These are phyloP conservation scores for Butyriboletus loyo DNA, from an alignment of 768 basidiomycete genomes.

Conservation along the genomic window DNA sequence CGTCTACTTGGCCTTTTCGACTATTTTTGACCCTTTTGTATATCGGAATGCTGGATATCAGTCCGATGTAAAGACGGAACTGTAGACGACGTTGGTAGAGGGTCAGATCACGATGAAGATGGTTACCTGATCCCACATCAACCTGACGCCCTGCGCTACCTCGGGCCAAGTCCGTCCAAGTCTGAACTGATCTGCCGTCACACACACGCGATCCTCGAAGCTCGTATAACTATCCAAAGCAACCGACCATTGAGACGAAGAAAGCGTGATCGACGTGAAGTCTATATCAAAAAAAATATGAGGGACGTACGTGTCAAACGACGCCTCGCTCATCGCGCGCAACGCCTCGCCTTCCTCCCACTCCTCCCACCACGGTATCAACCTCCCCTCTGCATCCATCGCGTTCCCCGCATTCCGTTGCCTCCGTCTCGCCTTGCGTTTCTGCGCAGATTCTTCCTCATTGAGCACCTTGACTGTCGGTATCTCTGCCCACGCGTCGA, in stretches of 20 bases:
- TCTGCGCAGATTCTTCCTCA: slow-evolving; percentile 19
- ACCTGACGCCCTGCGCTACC: slow-evolving; percentile 25
- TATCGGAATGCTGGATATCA: slow-evolving; percentile 28
- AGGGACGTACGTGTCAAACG: slow-evolving; percentile 28
- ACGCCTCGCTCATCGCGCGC: slow-evolving; percentile 16
- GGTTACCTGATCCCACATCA: slow-evolving; percentile 32
- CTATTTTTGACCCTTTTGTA: slow-evolving; percentile 29
- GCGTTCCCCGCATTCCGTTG: slow-evolving; percentile 21
- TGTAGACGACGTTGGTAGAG: slow-evolving; percentile 5
- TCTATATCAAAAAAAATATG: neutral
- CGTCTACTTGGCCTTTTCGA: slow-evolving; percentile 21
- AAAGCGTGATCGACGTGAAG: neutral
- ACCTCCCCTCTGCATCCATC: slow-evolving; percentile 16
- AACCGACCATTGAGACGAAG: neutral
- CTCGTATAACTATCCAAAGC: slow-evolving; percentile 2
- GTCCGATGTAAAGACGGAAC: slow-evolving; percentile 33
- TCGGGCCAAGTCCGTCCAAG: slow-evolving; percentile 32
- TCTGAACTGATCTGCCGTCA: slow-evolving; percentile 32
- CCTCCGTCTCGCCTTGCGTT: slow-evolving; percentile 13
- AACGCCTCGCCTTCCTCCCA: slow-evolving; percentile 28
- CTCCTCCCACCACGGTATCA: slow-evolving; percentile 33
- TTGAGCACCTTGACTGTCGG: slow-evolving; percentile 26
- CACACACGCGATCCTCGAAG: slow-evolving; percentile 22
- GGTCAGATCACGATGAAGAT: neutral
- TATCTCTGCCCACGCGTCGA: slow-evolving; percentile 23